Conservation (phyloP, 2,329 filamentous ascomycete genomes). For the Phaeoacremonium minimum region DNA sequence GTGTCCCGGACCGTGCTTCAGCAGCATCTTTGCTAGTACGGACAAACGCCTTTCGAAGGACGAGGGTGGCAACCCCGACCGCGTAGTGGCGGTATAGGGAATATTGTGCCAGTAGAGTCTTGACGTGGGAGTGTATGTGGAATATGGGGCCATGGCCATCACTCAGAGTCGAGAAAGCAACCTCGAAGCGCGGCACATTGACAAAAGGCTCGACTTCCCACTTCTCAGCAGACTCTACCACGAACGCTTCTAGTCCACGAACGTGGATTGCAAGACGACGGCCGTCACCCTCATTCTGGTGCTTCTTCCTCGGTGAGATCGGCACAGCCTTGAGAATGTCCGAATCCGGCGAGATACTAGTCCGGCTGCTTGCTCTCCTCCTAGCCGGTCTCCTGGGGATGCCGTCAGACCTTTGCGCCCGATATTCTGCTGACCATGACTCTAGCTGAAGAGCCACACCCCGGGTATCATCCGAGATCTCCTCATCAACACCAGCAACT, state of each 20-base stretch:
- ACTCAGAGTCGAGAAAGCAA: constrained; percentile 78
- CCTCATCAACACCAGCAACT: constrained; percentile 80
- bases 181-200: constrained; percentile 79
- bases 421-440: constrained; percentile 84
- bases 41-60: constrained; percentile 68
- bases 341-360: constrained; percentile 63
- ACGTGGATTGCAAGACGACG: constrained; percentile 76
- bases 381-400: constrained; percentile 54
- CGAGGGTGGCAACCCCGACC: constrained; percentile 73
- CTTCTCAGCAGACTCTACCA: constrained; percentile 81
- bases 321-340: constrained; percentile 51
- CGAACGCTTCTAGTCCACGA: constrained; percentile 81
- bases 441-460: constrained; percentile 85
- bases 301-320: constrained; percentile 50
- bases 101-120: constrained; percentile 78
- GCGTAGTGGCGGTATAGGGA: constrained; percentile 93
- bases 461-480: constrained; percentile 75
- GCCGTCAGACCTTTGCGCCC: constrained; percentile 70
- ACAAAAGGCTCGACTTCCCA: constrained; percentile 85
- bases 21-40: constrained; percentile 39
- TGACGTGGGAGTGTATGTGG: constrained; percentile 77
- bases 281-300: constrained; percentile 64
- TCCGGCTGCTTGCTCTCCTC: constrained; percentile 71
- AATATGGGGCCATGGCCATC: constrained; percentile 85
- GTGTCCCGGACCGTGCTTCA: constrained; percentile 22